A percentile compares a stretch with the other conserved stretches of the same genome.
Conservation (phyloP, 805 yeast genomes). For the Lachancea thermotolerans region DNA sequence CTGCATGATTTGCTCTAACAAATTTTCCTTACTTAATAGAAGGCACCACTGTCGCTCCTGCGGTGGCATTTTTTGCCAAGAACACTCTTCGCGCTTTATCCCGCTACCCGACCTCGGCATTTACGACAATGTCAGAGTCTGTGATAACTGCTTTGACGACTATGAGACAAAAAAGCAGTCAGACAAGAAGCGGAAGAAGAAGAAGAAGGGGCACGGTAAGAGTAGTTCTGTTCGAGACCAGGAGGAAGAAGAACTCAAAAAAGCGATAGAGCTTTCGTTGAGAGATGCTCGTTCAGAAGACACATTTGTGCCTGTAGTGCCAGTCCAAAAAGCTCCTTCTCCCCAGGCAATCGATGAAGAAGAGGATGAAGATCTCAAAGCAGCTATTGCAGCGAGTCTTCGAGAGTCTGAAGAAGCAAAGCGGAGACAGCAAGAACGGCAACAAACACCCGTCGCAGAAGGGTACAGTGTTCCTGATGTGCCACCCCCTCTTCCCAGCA, state of each 20-base stretch:
- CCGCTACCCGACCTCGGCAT: conserved; percentile 83
- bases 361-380: conserved; percentile 82
- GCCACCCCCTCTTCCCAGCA: conserved; percentile 10
- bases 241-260: conserved; percentile 70
- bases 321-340: not conserved
- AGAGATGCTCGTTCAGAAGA: conserved; percentile 40
- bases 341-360: conserved; percentile 36
- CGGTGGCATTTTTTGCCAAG: conserved; percentile 88
- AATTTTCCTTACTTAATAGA: conserved; percentile 75
- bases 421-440: conserved; percentile 20
- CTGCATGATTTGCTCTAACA: conserved; percentile 85
- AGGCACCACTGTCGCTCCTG: conserved; percentile 97
- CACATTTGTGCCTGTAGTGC: conserved; percentile 26
- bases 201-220: conserved; percentile 16
- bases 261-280: conserved; percentile 74
- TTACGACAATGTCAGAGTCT: conserved; percentile 82
- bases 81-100: conserved; percentile 67
- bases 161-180: conserved; percentile 36
- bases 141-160: conserved; percentile 79
- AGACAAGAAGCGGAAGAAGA: conserved; percentile 14
- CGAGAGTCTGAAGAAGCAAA: conserved; percentile 51
- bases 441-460: not conserved
- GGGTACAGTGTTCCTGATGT: conserved; percentile 8
- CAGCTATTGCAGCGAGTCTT: conserved; percentile 90
- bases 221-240: conserved; percentile 33